A percentile compares a stretch with the other conserved stretches of the same genome.
These are phyloP conservation scores for Venturia asperata DNA, from an alignment of 2,329 filamentous ascomycete species.

Conservation along the genomic window DNA sequence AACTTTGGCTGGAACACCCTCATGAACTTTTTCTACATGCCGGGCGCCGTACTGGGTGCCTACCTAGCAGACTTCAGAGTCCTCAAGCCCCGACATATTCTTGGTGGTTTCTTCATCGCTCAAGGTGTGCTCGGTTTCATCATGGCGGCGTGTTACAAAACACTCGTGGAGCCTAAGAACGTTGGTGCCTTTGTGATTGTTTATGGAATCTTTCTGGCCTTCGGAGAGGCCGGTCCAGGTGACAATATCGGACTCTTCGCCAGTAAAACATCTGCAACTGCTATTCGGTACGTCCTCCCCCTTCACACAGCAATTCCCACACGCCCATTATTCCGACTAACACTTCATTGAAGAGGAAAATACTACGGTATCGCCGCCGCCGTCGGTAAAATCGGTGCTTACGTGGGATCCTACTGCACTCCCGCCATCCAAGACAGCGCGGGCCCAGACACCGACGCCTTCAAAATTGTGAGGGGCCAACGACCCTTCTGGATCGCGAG, in stretches of 20 bases:
- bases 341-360: slow-evolving; percentile 51
- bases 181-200: slow-evolving; percentile 72
- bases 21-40: slow-evolving; percentile 82
- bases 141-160: slow-evolving; percentile 73
- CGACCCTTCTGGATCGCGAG: slow-evolving; percentile 84
- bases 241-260: slow-evolving; percentile 87
- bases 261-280: slow-evolving; percentile 80
- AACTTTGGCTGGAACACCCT: slow-evolving; percentile 83
- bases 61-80: slow-evolving; percentile 62
- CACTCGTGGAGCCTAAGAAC: slow-evolving; percentile 57
- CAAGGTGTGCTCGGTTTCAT: slow-evolving; percentile 77
- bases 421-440: slow-evolving; percentile 49
- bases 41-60: slow-evolving; percentile 70
- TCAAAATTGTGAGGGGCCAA: slow-evolving; percentile 50
- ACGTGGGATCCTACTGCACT: slow-evolving; percentile 78
- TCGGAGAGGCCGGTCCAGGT: slow-evolving; percentile 77
- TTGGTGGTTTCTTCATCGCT: slow-evolving; percentile 61
- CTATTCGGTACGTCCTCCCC: slow-evolving; percentile 47
- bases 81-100: slow-evolving; percentile 68
- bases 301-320: neutral
- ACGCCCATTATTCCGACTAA: no score
- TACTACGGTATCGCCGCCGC: slow-evolving; percentile 66
- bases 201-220: slow-evolving; percentile 68
- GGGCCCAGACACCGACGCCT: slow-evolving; percentile 26
- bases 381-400: slow-evolving; percentile 70